A percentile compares a stretch with the other conserved stretches of the same genome.
Conservation (phyloP, 495 filamentous ascomycete species). For the Neurospora sp. region DNA sequence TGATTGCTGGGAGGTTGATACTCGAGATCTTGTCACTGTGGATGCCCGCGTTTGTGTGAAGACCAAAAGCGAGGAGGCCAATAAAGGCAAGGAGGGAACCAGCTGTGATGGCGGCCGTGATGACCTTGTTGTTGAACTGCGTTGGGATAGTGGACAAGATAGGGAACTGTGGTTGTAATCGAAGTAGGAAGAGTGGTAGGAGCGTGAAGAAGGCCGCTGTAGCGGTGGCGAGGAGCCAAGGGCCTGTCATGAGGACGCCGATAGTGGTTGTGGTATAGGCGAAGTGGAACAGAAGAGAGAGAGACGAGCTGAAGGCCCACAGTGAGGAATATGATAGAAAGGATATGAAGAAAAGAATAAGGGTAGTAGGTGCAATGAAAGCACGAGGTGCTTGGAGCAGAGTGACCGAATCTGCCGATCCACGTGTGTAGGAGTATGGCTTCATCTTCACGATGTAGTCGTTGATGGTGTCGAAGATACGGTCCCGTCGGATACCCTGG, state of each 20-base stretch:
- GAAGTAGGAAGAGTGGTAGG: not conserved
- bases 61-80: slow-evolving; percentile 30
- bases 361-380: slow-evolving; percentile 33
- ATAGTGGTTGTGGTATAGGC: slow-evolving; percentile 15
- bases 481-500: slow-evolving; percentile 17
- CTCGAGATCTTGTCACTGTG: slow-evolving; percentile 2
- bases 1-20: slow-evolving; percentile 27
- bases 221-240: slow-evolving; percentile 27
- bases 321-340: slow-evolving; percentile 31
- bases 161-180: not conserved
- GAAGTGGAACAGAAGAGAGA: slow-evolving; percentile 35
- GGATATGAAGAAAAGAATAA: slow-evolving; percentile 32
- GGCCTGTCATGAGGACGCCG: slow-evolving; percentile 32
- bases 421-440: slow-evolving; percentile 23
- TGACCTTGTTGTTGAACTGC: slow-evolving; percentile 16
- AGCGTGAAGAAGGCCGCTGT: slow-evolving; percentile 17
- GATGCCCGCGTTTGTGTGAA: slow-evolving; percentile 28
- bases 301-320: slow-evolving; percentile 30
- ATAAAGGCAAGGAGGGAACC: slow-evolving; percentile 28
- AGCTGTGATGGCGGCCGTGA: slow-evolving; percentile 20
- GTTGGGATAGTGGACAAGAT: slow-evolving; percentile 7
- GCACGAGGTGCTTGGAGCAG: slow-evolving; percentile 34
- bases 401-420: slow-evolving; percentile 11
- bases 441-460: slow-evolving; percentile 29
- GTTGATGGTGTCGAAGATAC: slow-evolving; percentile 18